Conservation (phyloP, 2,329 filamentous ascomycete species). For the Byssothecium circinans region DNA sequence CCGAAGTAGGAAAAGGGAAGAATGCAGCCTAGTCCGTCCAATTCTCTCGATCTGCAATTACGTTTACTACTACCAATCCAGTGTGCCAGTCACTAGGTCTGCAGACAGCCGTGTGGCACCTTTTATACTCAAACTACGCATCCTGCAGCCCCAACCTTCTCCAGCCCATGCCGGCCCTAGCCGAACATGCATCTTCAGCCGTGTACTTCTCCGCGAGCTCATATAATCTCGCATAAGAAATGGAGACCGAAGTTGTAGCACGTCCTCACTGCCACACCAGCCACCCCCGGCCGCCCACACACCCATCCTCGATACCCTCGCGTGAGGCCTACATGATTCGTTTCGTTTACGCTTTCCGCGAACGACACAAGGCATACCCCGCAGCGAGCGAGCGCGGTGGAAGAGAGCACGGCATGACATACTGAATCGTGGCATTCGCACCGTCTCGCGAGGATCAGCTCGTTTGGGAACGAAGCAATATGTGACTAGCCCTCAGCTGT, state of each 20-base stretch:
- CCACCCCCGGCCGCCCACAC: slow-evolving; percentile 20
- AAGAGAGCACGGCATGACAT: slow-evolving; percentile 24
- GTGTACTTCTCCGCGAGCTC: slow-evolving; percentile 25
- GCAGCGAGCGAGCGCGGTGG: slow-evolving; percentile 29
- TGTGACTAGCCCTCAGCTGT: slow-evolving; percentile 31
- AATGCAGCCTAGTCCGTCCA: no score
- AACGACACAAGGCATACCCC: slow-evolving; percentile 29
- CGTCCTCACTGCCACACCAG: slow-evolving; percentile 26
- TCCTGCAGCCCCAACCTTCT: background rate
- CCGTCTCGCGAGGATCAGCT: slow-evolving; percentile 30
- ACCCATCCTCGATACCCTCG: slow-evolving; percentile 17
- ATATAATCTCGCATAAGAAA: slow-evolving; percentile 25
- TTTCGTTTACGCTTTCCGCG: slow-evolving; percentile 17
- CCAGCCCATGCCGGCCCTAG: slow-evolving; percentile 25
- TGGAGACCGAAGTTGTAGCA: slow-evolving; percentile 29
- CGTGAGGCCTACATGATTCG: slow-evolving; percentile 13
- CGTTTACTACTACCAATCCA: no score
- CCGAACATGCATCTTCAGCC: slow-evolving; percentile 30
- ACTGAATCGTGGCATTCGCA: slow-evolving; percentile 33
- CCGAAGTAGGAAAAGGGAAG: no score
- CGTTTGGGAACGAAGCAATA: slow-evolving; percentile 26
- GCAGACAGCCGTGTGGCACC: no score
- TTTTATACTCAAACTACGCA: no score
- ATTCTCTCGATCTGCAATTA: no score
- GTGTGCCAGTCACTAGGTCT: no score